These are phyloP conservation scores for Psilocybe cyanescens DNA, from an alignment of 768 basidiomycete genomes.

Conservation along the genomic window DNA sequence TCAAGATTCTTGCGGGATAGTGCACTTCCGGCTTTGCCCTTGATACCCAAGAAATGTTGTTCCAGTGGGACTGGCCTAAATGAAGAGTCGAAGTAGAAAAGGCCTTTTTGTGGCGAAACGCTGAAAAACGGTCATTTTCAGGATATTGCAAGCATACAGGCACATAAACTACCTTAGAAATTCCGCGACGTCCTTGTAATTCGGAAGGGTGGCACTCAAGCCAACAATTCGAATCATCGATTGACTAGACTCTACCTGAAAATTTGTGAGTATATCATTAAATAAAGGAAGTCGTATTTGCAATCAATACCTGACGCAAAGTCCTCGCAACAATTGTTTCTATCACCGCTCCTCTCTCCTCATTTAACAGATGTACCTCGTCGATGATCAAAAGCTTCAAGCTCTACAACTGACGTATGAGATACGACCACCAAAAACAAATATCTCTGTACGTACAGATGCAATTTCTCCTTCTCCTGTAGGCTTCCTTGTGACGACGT, in stretches of 20 bases:
- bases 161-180: slow-evolving; percentile 72
- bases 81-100: slow-evolving; percentile 98
- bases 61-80: slow-evolving; percentile 96
- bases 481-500: slow-evolving; percentile 96
- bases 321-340: slow-evolving; percentile 98
- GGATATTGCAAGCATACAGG: background rate
- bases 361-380: slow-evolving; percentile 95
- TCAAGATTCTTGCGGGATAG: slow-evolving; percentile 87
- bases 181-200: slow-evolving; percentile 95
- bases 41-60: slow-evolving; percentile 94
- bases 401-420: slow-evolving; percentile 52
- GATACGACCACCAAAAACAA: background rate
- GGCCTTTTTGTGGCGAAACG: slow-evolving; percentile 81
- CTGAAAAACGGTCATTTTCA: slow-evolving; percentile 39
- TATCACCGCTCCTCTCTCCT: slow-evolving; percentile 97
- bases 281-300: background rate
- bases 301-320: slow-evolving; percentile 69
- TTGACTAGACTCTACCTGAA: slow-evolving; percentile 93
- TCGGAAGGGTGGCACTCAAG: slow-evolving; percentile 94
- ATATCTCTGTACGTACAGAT: slow-evolving; percentile 55
- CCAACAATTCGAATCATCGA: slow-evolving; percentile 96
- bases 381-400: slow-evolving; percentile 96
- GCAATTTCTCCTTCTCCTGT: slow-evolving; percentile 97
- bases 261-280: background rate
- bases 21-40: slow-evolving; percentile 80